These are phyloP conservation scores for Amaranthus hypochondriacus DNA, from an alignment of 148 eudicot genomes.

Conservation along the genomic window DNA sequence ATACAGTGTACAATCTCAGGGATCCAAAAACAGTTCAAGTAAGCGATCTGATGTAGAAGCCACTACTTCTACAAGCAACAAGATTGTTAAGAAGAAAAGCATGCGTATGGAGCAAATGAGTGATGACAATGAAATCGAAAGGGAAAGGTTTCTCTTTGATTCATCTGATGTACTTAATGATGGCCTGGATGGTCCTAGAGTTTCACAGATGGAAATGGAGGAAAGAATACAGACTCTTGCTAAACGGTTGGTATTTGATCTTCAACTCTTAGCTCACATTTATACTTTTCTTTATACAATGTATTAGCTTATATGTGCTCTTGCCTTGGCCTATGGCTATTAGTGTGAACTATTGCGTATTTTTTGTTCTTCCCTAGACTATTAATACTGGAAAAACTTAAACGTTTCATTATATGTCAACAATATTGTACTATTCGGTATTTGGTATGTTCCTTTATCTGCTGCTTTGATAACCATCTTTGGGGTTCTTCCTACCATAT, in stretches of 20 bases:
- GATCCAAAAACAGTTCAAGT: conserved; percentile 14
- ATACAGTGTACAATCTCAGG: conserved; percentile 5
- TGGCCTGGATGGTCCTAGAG: conserved; percentile 45
- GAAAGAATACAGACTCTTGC: conserved; percentile 90
- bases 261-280: conserved; percentile 5
- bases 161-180: conserved; percentile 34
- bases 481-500: neutral
- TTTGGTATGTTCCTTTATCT: neutral
- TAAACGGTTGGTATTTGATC: conserved; percentile 46
- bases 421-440: neutral
- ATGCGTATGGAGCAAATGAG: conserved; percentile 21
- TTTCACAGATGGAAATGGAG: conserved; percentile 74
- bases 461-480: neutral
- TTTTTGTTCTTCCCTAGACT: neutral
- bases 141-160: conserved; percentile 52
- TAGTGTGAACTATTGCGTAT: neutral
- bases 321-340: neutral
- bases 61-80: conserved; percentile 15
- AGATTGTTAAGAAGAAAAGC: conserved; percentile 16
- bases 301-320: neutral
- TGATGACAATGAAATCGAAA: conserved; percentile 25
- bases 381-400: neutral
- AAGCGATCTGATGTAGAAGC: conserved; percentile 10
- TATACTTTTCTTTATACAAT: neutral
- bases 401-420: neutral